Percentiles rank a stretch among this genome's conserved stretches.
Conservation (phyloP, 108 stramenopile species). For the Cyclotella distinguenda region DNA sequence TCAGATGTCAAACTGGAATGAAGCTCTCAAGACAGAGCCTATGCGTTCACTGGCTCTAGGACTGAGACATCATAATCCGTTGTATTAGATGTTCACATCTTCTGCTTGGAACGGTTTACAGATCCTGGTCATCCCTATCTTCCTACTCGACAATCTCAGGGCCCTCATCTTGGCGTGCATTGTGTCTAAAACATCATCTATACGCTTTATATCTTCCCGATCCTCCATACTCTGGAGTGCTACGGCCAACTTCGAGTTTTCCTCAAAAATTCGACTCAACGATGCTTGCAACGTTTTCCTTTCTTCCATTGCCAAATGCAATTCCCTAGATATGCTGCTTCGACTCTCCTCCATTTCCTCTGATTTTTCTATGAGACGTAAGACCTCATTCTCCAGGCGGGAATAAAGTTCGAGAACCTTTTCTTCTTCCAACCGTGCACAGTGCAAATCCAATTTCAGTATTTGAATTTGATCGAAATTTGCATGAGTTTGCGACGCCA, state of each 20-base stretch:
- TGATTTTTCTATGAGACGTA: not conserved
- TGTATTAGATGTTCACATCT: too few species aligned
- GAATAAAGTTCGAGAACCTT: conserved; percentile 19
- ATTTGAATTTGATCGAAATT: conserved; percentile 12
- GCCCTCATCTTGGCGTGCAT: conserved; percentile 40
- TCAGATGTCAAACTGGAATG: too few species aligned
- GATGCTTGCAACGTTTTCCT: conserved; percentile 11
- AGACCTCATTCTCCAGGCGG: conserved; percentile 15
- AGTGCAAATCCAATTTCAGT: conserved; percentile 7
- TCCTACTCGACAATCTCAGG: conserved; percentile 13
- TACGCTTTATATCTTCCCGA: conserved; percentile 19
- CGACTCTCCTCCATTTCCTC: conserved; percentile 4
- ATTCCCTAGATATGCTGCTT: not conserved
- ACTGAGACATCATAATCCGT: too few species aligned
- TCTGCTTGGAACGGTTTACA: not conserved
- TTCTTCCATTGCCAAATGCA: conserved; percentile 12
- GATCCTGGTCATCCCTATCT: not conserved
- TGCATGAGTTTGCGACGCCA: conserved; percentile 3
- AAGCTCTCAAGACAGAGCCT: too few species aligned
- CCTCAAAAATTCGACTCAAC: conserved; percentile 4
- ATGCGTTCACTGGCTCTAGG: too few species aligned
- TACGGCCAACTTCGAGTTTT: conserved; percentile 20
- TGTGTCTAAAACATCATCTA: conserved; percentile 40
- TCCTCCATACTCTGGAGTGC: conserved; percentile 24
- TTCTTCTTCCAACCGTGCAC: conserved; percentile 22